Base-by-base conservation (phyloP, 192 early-diverging fungal genomes). In the Coemansia umbellata region DNA sequence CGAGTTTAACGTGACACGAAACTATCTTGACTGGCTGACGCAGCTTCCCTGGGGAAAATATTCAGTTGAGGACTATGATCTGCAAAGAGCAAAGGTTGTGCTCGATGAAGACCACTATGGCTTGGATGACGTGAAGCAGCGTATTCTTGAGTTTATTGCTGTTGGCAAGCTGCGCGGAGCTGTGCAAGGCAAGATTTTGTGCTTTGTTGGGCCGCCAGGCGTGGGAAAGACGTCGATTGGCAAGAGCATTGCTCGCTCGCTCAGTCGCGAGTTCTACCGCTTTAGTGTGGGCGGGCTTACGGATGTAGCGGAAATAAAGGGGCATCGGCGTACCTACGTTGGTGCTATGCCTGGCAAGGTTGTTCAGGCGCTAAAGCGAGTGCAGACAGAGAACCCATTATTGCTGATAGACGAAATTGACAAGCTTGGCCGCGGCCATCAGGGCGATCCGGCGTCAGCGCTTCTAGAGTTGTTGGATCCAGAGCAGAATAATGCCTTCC, bases 281-380 rank as follows among this genome's bases (percentile, higher is more conserved):
- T 99, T 99, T 79, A 89, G 86, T 56, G 97, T 99, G 17, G 97
- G 97, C 44, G 97, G 97, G 0, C 67, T 99, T 60, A 92, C 90
- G 0, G 97, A 99, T 62, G 97, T 97, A 14, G 97, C 97, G 15
- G 97, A 99, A 69, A 96, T 99, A 68, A 99, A 99, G 82, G 97
- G 94, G 21, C 97, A 97, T 77, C 86, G 97, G 30, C 81, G 97
- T 42, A 99, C 97, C 4, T 99, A 99, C 69, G 97, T 99, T 8
- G 97, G 97, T 37, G 97, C 97, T 5, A 99, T 99, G 97, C 97
- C 97, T 15, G 97, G 97, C 33, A 99, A 99, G 70, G 93, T 99
- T 13, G 85, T 99, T 19, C 97, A 99, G 76, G 97, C 97, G 2
- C 71, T 99, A 54, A 99, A 99, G 66, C 94, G 95, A 37, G 97